Conservation (phyloP, 2,329 filamentous ascomycete genomes). For the Phialophora macrospora region DNA sequence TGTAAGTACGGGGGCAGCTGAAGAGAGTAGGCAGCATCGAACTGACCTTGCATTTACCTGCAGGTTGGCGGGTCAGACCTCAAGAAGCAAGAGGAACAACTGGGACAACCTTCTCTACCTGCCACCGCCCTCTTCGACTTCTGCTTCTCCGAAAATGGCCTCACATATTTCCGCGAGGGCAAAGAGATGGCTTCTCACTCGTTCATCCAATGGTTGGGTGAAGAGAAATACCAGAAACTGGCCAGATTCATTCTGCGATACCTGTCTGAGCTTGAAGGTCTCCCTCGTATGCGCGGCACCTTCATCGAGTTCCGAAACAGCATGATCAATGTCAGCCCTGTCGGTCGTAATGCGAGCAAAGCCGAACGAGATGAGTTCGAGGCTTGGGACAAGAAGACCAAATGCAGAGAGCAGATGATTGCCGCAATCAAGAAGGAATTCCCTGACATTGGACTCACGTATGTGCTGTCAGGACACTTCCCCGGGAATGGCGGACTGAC, state of each 20-base stretch:
- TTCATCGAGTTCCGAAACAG: slow-evolving; percentile 70
- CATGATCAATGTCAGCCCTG: slow-evolving; percentile 69
- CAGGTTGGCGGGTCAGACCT: slow-evolving; percentile 86
- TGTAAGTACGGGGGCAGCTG: slow-evolving; percentile 47
- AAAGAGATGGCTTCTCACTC: slow-evolving; percentile 73
- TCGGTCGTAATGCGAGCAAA: slow-evolving; percentile 77
- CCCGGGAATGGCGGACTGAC: slow-evolving; percentile 5
- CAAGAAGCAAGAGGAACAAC: slow-evolving; percentile 92
- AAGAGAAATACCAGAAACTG: slow-evolving; percentile 71
- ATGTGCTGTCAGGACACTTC: slow-evolving; percentile 47
- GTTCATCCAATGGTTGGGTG: slow-evolving; percentile 92
- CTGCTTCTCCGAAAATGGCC: slow-evolving; percentile 95
- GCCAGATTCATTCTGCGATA: slow-evolving; percentile 65
- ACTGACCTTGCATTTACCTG: slow-evolving; percentile 11
- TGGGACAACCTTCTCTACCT: slow-evolving; percentile 69
- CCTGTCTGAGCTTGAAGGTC: slow-evolving; percentile 62
- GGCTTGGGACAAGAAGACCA: slow-evolving; percentile 76
- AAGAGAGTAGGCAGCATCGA: slow-evolving; percentile 10
- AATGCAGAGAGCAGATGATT: slow-evolving; percentile 78
- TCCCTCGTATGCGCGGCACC: slow-evolving; percentile 69
- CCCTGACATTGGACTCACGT: slow-evolving; percentile 82
- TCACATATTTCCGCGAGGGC: slow-evolving; percentile 87
- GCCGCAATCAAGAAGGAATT: slow-evolving; percentile 78
- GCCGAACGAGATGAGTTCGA: slow-evolving; percentile 83
- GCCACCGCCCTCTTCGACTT: slow-evolving; percentile 94